Percentiles rank a stretch among this genome's conserved stretches.
Conservation (phyloP, 495 filamentous ascomycete genomes). For the Chaetomium cochliodes region DNA sequence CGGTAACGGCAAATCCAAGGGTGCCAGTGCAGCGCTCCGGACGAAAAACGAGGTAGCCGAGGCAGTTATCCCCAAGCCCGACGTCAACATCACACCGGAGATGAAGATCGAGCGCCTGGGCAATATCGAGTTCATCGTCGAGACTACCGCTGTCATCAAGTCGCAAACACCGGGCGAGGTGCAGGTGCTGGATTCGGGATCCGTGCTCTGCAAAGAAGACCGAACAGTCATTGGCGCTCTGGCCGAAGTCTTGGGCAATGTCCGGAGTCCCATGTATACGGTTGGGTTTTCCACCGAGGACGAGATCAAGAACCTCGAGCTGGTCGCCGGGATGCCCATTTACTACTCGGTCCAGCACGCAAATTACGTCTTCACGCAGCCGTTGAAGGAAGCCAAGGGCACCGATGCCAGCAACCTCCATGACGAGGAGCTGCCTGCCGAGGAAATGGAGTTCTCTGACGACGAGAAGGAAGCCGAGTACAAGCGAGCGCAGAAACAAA, state of each 20-base stretch:
- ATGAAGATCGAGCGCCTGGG: constrained; percentile 76
- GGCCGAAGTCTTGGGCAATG: constrained; percentile 75
- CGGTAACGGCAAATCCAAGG: constrained; percentile 37
- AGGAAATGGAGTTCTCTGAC: constrained; percentile 92
- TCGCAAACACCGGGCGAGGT: constrained; percentile 76
- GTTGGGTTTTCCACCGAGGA: constrained; percentile 64
- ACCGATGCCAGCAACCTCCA: constrained; percentile 91
- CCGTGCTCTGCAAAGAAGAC: constrained; percentile 77
- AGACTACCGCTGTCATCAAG: constrained; percentile 73
- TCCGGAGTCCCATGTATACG: constrained; percentile 78
- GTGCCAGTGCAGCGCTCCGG: constrained; percentile 52
- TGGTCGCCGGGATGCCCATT: constrained; percentile 62
- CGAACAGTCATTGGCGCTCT: constrained; percentile 74
- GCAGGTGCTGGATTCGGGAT: constrained; percentile 77
- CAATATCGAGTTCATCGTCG: constrained; percentile 67
- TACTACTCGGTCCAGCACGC: constrained; percentile 77
- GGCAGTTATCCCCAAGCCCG: constrained; percentile 67
- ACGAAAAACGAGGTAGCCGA: constrained; percentile 74
- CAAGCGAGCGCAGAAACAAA: constrained; percentile 61
- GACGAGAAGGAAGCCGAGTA: constrained; percentile 89
- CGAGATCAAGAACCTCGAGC: constrained; percentile 64
- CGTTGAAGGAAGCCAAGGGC: constrained; percentile 71
- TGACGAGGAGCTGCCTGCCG: constrained; percentile 84
- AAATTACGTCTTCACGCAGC: constrained; percentile 78
- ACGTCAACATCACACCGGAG: constrained; percentile 67